These are phyloP conservation scores for Yarrowia alimentaria DNA, from an alignment of 805 yeast genomes.

Conservation along the genomic window DNA sequence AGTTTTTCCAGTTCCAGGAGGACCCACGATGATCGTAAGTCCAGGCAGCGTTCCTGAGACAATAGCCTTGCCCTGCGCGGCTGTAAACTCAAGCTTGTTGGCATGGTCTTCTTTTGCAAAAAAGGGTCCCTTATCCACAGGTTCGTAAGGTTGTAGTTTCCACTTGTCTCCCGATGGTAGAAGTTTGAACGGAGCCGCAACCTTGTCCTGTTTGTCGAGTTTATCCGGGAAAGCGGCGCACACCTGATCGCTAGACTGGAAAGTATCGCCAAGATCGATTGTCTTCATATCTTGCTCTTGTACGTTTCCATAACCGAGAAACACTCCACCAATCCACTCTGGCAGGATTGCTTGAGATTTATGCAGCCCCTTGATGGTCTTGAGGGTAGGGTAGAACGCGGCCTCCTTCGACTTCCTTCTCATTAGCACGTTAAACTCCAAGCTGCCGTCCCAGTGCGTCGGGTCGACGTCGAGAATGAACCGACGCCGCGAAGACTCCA, in stretches of 20 bases:
- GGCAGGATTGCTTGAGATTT: slow-evolving; percentile 34
- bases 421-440: slow-evolving; percentile 34
- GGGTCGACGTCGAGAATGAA: slow-evolving; percentile 36
- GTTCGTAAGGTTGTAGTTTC: slow-evolving; percentile 23
- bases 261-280: slow-evolving; percentile 35
- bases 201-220: neutral
- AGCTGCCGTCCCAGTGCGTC: slow-evolving; percentile 27
- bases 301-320: slow-evolving; percentile 40
- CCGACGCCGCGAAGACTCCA: slow-evolving; percentile 28
- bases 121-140: slow-evolving; percentile 32
- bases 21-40: slow-evolving; percentile 64
- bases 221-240: slow-evolving; percentile 28
- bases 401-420: slow-evolving; percentile 34
- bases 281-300: slow-evolving; percentile 21
- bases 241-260: slow-evolving; percentile 35
- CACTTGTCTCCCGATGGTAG: slow-evolving; percentile 3
- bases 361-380: slow-evolving; percentile 28
- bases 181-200: slow-evolving; percentile 24
- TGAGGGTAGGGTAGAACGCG: slow-evolving; percentile 34
- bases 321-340: slow-evolving; percentile 40
- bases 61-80: slow-evolving; percentile 37
- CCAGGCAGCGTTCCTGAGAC: slow-evolving; percentile 44
- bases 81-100: slow-evolving; percentile 32
- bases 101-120: slow-evolving; percentile 9
- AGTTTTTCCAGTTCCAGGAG: slow-evolving; percentile 74